Evolutionary conservation across 352 stramenopile species (phyloP).

Genomic region (Globisporangium cylindrosporum): DNA sequence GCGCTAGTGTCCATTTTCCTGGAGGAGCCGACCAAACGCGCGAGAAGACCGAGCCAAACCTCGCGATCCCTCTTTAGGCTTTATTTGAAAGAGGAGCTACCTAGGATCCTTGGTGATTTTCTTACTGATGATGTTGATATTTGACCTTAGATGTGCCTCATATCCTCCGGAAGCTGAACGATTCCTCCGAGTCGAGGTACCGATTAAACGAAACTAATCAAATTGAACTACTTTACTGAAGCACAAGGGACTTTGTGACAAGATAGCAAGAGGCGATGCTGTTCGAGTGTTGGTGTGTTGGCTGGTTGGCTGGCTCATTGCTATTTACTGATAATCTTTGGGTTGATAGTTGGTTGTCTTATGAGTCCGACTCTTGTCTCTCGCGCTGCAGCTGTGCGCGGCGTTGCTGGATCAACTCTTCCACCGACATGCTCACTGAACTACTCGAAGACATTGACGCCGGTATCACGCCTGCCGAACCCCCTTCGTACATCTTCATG

Average conservation of each 20-base stretch:
- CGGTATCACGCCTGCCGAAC: background rate
- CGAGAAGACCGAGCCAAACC: slow-evolving; percentile 13
- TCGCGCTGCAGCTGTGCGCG: slow-evolving; percentile 64
- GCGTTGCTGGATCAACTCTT: slow-evolving; percentile 72
- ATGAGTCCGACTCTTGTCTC: slow-evolving; percentile 24
- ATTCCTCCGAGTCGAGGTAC: no score
- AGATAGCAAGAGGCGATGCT: background rate
- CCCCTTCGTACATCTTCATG: background rate
- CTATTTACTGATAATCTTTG: background rate
- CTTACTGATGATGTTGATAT: no score
- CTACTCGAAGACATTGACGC: slow-evolving; percentile 1
- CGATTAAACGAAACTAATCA: background rate
- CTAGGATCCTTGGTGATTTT: no score
- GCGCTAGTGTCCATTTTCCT: background rate
- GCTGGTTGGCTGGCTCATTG: background rate
- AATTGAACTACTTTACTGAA: background rate
- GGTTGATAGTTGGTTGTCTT: background rate
- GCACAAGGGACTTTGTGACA: background rate
- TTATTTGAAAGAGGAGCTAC: no score
- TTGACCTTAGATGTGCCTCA: background rate
- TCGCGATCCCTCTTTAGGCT: slow-evolving; percentile 18
- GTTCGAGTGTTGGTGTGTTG: background rate
- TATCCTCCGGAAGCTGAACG: no score
- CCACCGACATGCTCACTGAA: slow-evolving; percentile 39
- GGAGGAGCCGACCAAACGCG: background rate